phyloP scores from a whole-genome alignment of 306 rosid species.

The Glycine soja region DNA sequence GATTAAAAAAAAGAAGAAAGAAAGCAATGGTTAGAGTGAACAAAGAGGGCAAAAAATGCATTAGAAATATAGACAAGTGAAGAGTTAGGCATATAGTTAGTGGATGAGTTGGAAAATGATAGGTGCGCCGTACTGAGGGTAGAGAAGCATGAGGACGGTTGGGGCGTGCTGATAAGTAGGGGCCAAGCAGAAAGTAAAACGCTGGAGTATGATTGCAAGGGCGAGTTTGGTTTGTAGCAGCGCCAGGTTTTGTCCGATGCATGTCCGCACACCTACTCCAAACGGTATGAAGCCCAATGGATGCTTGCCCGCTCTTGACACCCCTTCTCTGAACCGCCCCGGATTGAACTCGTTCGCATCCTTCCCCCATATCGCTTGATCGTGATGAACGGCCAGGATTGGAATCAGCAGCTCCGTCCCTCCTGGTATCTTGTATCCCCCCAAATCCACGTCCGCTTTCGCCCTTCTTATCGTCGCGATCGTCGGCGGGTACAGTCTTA shows the following conservation, averaged over 20 bases:
- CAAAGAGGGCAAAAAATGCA: no score
- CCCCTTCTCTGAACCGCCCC: slow-evolving; percentile 75
- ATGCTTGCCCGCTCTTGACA: slow-evolving; percentile 78
- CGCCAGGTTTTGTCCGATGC: slow-evolving; percentile 95
- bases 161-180: slow-evolving; percentile 94
- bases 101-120: slow-evolving; percentile 68
- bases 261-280: slow-evolving; percentile 82
- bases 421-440: slow-evolving; percentile 72
- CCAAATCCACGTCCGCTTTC: slow-evolving; percentile 73
- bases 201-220: slow-evolving; percentile 79
- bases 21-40: no score
- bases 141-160: slow-evolving; percentile 90
- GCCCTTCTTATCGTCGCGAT: slow-evolving; percentile 86
- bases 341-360: slow-evolving; percentile 90
- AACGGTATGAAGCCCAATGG: slow-evolving; percentile 80
- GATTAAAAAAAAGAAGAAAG: no score
- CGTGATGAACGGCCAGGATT: slow-evolving; percentile 95
- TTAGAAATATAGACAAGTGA: no score
- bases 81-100: no score
- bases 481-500: slow-evolving; percentile 85
- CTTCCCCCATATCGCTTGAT: slow-evolving; percentile 77
- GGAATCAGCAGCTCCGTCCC: slow-evolving; percentile 90
- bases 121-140: slow-evolving; percentile 97
- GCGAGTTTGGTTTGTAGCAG: slow-evolving; percentile 78
- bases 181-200: slow-evolving; percentile 83